Base-by-base conservation (phyloP, 176 grass and related monocot species). In the Saccharum officinarum region DNA sequence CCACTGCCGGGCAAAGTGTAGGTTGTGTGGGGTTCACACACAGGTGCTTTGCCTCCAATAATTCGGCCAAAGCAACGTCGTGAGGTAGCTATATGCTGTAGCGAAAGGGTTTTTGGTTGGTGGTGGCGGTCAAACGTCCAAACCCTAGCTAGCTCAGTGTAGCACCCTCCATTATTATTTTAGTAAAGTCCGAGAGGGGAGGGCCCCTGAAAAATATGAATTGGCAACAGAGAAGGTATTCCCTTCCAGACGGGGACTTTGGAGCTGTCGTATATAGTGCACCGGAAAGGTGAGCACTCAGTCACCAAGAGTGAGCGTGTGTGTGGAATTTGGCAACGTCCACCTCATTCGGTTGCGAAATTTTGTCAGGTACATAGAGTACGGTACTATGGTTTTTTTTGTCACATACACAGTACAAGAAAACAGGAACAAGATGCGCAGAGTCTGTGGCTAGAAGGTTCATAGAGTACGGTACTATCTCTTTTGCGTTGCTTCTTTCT, bases 21-120 rank as follows among this genome's bases (percentile, higher is more conserved):
- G 62, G 82, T 75, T 68, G 60, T 33, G 22, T 61, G 50, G 41
- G 41, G 54, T 44, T 73, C 45, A 81, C 14, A 42, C 83, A 30
- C 78, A 20, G 80, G 33, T 18, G 44, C 46, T 49, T 90, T 90
- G 84, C 71, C 25, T 68, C 80, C 80, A 90, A 87, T 83, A 87
- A 90, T 90, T 83, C 70, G 8, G 59, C 67, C 67, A 78, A 85
- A 82, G 69, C 42, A 79, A 59, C 15, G 34, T 3, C 18, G 18
- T 23, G 55, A 60, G 55, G 8, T 20, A 60, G 55, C 55, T 23
- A 23, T 23, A 23, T 10, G 52, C 70, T 41, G 45, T 6, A 60
- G 49, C 26, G 40, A 5, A 34, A 81, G 41, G 61, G 54, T 42
- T 73, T 88, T 88, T 82, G 11, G 79, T 45, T 73, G 88, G 83